phyloP scores from a whole-genome alignment of 441 rosid genomes.

The Breynia disticha region DNA sequence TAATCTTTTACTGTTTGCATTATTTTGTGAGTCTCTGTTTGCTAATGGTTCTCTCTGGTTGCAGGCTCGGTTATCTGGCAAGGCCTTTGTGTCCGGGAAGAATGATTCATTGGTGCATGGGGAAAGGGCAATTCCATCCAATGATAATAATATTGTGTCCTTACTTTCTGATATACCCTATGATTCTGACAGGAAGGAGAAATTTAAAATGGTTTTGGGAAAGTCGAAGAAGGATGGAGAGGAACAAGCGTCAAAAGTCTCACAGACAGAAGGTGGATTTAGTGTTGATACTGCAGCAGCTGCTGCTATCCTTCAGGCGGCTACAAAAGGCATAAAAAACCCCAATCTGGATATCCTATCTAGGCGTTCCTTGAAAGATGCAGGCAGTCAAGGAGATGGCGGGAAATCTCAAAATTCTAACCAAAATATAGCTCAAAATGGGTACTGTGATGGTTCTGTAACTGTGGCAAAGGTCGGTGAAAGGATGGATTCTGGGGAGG shows the following conservation, averaged over 20 bases:
- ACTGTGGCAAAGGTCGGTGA: constrained; percentile 36
- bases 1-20: not conserved
- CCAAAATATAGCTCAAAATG: constrained; percentile 20
- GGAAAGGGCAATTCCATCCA: constrained; percentile 32
- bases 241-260: constrained; percentile 40
- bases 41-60: constrained; percentile 9
- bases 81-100: constrained; percentile 30
- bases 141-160: constrained; percentile 32
- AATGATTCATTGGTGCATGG: constrained; percentile 22
- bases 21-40: not conserved
- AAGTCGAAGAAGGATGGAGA: constrained; percentile 55
- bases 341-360: constrained; percentile 49
- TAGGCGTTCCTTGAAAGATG: constrained; percentile 25
- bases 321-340: constrained; percentile 70
- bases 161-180: constrained; percentile 44
- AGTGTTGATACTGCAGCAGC: constrained; percentile 67
- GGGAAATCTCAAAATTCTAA: constrained; percentile 23
- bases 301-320: constrained; percentile 96
- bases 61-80: constrained; percentile 48
- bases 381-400: constrained; percentile 32
- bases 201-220: constrained; percentile 64
- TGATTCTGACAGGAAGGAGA: constrained; percentile 64
- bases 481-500: constrained; percentile 47
- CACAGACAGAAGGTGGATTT: constrained; percentile 42
- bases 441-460: constrained; percentile 25